Evolutionary conservation across 2,329 filamentous ascomycete species (phyloP), one percentile per base, ranked within the genome.

Genomic region (Triangularia setosa): DNA sequence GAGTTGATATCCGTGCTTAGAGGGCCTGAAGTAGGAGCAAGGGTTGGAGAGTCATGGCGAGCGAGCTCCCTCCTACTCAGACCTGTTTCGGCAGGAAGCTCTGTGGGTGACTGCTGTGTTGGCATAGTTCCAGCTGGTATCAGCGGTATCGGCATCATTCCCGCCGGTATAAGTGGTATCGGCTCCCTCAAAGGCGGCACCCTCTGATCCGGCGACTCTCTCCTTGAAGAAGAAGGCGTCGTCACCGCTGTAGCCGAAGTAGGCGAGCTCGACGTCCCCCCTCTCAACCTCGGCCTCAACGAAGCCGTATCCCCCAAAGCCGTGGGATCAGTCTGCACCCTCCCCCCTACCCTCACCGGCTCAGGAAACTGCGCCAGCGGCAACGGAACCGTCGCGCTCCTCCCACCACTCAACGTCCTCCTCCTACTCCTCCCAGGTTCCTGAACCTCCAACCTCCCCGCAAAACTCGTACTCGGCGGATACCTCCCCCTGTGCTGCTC

Each of bases 351-450:
- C 40, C 40, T 48, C 4, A 48, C 8, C 40, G 40, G 40, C n/a
- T 48, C 40, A 18, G 40, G 40, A 21, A 48, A 48, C 40, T 48
- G 40, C 40, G 40, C 40, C 40, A 77, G 74, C 59, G 77, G 76
- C 18, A 78, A 70, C 2, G 84, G 81, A 2, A 82, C 75, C 5
- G 84, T 87, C 6, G 81, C 77, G 67, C 83, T 85, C 58, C 86
- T 82, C n/a, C 80, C 78, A 7, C 79, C 80, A 68, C 85, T 88
- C 0, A 81, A 79, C 1, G 84, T 84, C 53, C 84, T 78, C 60
- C 83, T 76, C 63, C 85, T 33, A 44, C 57, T 79, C 55, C 79
- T 75, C 16, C 77, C 73, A 54, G 76, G 72, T 21, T 79, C 80
- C 68, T 78, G 82, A 66, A 77, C 82, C 73, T 81, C 87, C 62